A percentile compares a stretch with the other conserved stretches of the same genome.
Evolutionary conservation across 345 rosid genomes (phyloP).

Genomic region (Eucalyptus leucophloia): DNA sequence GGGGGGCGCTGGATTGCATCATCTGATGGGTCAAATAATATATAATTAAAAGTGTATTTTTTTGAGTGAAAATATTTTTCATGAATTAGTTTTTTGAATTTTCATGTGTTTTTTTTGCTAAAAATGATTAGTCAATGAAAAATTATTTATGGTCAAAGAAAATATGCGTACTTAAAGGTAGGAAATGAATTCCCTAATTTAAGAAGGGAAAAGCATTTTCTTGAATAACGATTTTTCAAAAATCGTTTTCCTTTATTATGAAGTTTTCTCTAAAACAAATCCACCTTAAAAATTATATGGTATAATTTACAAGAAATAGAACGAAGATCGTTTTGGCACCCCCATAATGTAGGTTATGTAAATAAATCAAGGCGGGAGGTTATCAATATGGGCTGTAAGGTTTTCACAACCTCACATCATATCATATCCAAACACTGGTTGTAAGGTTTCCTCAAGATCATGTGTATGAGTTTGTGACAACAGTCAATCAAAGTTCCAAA

Average conservation of each 20-base stretch:
- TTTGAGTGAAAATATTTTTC: not conserved
- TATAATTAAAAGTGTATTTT: not conserved
- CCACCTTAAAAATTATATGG: not conserved
- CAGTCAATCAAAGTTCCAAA: not conserved
- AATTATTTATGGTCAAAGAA: not conserved
- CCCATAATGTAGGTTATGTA: not conserved
- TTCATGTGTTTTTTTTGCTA: fast-evolving
- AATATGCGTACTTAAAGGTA: not conserved
- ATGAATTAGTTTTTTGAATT: not conserved
- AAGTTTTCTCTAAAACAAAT: not conserved
- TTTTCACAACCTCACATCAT: not conserved
- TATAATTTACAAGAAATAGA: not conserved
- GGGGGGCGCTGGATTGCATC: fast-evolving
- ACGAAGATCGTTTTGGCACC: not conserved
- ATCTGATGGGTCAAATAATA: not conserved
- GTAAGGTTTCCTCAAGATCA: not conserved
- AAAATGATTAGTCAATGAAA: not conserved
- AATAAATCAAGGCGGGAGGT: not conserved
- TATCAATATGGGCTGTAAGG: not conserved
- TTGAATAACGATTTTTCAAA: fast-evolving
- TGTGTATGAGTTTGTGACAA: not conserved
- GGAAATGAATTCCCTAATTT: fast-evolving
- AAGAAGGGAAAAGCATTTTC: not conserved
- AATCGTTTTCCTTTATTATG: not conserved
- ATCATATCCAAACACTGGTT: not conserved